phyloP scores from a whole-genome alignment of 1,284 basidiomycete species.

The Amylostereum areolatum region DNA sequence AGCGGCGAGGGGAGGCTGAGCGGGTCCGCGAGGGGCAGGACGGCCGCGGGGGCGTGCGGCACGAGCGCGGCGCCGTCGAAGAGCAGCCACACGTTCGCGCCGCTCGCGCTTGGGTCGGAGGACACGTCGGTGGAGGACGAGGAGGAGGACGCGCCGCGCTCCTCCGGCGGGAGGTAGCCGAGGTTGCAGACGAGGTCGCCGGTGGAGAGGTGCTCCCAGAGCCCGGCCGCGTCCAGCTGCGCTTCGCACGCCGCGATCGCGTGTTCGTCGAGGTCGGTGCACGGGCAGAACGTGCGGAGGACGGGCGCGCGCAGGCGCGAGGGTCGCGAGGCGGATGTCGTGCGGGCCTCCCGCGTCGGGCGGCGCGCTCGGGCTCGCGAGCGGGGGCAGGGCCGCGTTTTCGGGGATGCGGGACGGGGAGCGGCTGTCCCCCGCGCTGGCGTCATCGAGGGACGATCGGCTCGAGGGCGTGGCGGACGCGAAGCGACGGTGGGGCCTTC shows the following conservation, averaged over 20 bases:
- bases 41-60: conserved; percentile 46
- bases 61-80: conserved; percentile 56
- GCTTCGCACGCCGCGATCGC: conserved; percentile 53
- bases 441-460: conserved; percentile 32
- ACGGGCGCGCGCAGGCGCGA: conserved; percentile 64
- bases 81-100: conserved; percentile 51
- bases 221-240: conserved; percentile 52
- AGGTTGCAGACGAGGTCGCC: conserved; percentile 76
- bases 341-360: conserved; percentile 40
- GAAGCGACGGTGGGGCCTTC: conserved; percentile 31
- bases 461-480: conserved; percentile 36
- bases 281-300: conserved; percentile 70
- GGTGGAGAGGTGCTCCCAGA: conserved; percentile 66
- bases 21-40: conserved; percentile 47
- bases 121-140: conserved; percentile 4
- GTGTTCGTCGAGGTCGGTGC: conserved; percentile 42
- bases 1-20: conserved; percentile 63
- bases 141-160: conserved; percentile 1
- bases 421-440: conserved; percentile 27
- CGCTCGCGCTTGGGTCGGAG: background rate
- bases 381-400: conserved; percentile 14
- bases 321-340: conserved; percentile 53
- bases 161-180: conserved; percentile 54
- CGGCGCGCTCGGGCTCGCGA: conserved; percentile 8
- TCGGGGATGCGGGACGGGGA: conserved; percentile 19